Conservation (phyloP, 345 rosid species). For the Salix caprea region DNA sequence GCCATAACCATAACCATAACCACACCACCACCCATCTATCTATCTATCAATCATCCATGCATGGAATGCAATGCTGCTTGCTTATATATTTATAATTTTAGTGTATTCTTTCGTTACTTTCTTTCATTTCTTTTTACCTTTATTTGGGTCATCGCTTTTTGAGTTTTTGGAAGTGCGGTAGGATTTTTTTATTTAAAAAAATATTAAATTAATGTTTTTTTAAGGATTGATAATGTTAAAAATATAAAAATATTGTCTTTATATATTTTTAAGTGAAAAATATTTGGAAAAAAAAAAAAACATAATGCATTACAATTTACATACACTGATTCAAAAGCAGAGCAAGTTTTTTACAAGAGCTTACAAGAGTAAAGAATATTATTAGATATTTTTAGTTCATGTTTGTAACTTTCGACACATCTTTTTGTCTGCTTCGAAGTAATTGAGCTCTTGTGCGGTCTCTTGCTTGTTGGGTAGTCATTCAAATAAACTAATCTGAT, state of each 20-base stretch:
- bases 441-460: conserved; percentile 4
- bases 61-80: conserved; percentile 2
- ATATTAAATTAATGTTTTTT: too few species aligned
- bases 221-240: too few species aligned
- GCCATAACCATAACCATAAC: not conserved
- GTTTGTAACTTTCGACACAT: not conserved
- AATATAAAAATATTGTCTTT: too few species aligned
- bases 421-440: not conserved
- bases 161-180: too few species aligned
- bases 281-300: too few species aligned
- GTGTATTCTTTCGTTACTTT: not conserved
- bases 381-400: not conserved
- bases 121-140: not conserved
- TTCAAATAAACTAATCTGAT: not conserved
- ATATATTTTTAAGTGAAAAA: not conserved
- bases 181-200: too few species aligned
- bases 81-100: not conserved
- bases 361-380: too few species aligned
- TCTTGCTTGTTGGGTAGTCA: not conserved
- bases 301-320: too few species aligned
- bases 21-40: not conserved
- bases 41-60: conserved; percentile 10
- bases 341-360: too few species aligned
- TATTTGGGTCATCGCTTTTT: not conserved
- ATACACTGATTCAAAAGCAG: too few species aligned